phyloP scores from a whole-genome alignment of 2,329 filamentous ascomycete species.

The Penicillium brasilianum region DNA sequence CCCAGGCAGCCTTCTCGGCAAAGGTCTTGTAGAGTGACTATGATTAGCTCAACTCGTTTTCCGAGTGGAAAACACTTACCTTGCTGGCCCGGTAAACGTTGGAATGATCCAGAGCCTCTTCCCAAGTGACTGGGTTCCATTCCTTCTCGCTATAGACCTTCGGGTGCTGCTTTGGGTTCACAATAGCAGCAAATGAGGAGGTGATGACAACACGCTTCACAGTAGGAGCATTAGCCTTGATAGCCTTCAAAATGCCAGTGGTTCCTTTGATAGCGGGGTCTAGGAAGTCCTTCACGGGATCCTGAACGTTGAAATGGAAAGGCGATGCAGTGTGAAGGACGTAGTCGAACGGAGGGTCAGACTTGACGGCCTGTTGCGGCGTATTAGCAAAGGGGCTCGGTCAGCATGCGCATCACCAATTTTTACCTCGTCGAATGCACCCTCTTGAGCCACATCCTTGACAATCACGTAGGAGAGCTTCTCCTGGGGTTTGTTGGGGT shows the following conservation, averaged over 20 bases:
- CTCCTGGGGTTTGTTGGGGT: slow-evolving; percentile 57
- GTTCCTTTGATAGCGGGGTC: slow-evolving; percentile 69
- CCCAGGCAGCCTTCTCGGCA: slow-evolving; percentile 70
- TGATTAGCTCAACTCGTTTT: slow-evolving; percentile 14
- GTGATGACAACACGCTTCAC: slow-evolving; percentile 77
- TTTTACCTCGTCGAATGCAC: slow-evolving; percentile 67
- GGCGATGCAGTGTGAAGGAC: slow-evolving; percentile 77
- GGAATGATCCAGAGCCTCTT: slow-evolving; percentile 44
- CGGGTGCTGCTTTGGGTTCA: slow-evolving; percentile 52
- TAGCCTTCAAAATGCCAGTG: slow-evolving; percentile 64
- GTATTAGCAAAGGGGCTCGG: background rate
- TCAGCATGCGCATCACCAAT: background rate
- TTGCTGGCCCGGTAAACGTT: slow-evolving; percentile 59
- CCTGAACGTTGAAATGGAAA: slow-evolving; percentile 73
- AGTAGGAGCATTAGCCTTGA: slow-evolving; percentile 64
- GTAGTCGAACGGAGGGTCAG: slow-evolving; percentile 69
- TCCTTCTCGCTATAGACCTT: slow-evolving; percentile 45
- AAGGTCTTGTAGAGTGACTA: slow-evolving; percentile 49
- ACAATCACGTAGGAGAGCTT: slow-evolving; percentile 71
- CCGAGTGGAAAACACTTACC: slow-evolving; percentile 33
- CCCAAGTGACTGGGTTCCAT: slow-evolving; percentile 53
- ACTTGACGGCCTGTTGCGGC: slow-evolving; percentile 56
- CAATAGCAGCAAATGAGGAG: slow-evolving; percentile 70
- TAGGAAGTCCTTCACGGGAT: slow-evolving; percentile 67
- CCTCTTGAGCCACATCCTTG: slow-evolving; percentile 70